These are phyloP conservation scores for Bruguiera hainesii DNA, from an alignment of 441 rosid species.

Conservation along the genomic window DNA sequence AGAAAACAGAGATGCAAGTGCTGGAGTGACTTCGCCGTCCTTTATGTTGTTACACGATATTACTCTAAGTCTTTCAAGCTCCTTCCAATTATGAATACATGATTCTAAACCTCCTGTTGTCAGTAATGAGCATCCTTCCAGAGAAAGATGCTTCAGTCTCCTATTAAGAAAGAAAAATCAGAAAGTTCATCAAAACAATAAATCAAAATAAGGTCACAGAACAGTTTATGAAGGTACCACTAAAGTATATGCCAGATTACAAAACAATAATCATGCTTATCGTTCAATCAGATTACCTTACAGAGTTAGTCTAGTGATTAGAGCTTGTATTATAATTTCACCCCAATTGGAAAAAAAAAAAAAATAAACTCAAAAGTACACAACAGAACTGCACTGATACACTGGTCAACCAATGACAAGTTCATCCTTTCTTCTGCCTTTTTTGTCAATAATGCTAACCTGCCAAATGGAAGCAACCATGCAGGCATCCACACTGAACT, in stretches of 20 bases:
- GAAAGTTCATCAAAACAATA: not conserved
- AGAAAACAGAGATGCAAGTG: constrained; percentile 59
- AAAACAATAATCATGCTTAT: too few relatives aligned
- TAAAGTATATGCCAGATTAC: too few relatives aligned
- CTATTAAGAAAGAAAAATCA: constrained; percentile 29
- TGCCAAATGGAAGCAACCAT: not conserved
- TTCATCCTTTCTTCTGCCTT: not conserved
- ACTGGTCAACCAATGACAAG: too few relatives aligned
- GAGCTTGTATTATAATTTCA: not conserved
- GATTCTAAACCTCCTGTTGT: constrained; percentile 66
- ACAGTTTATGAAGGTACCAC: not conserved
- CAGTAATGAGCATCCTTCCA: constrained; percentile 75
- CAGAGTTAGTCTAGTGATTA: not conserved
- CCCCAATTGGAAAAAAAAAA: not conserved
- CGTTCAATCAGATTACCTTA: too few relatives aligned
- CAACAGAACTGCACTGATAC: not conserved
- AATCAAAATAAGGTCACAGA: not conserved
- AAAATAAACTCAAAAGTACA: not conserved
- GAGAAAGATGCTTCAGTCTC: constrained; percentile 54
- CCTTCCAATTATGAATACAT: constrained; percentile 53
- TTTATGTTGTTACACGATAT: constrained; percentile 64
- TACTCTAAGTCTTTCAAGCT: constrained; percentile 55
- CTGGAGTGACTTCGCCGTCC: constrained; percentile 59
- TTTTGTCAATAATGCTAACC: not conserved
- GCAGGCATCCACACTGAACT: not conserved